Evolutionary conservation across 495 filamentous ascomycete genomes (phyloP).

Genomic region (Aspergillus hancockii): DNA sequence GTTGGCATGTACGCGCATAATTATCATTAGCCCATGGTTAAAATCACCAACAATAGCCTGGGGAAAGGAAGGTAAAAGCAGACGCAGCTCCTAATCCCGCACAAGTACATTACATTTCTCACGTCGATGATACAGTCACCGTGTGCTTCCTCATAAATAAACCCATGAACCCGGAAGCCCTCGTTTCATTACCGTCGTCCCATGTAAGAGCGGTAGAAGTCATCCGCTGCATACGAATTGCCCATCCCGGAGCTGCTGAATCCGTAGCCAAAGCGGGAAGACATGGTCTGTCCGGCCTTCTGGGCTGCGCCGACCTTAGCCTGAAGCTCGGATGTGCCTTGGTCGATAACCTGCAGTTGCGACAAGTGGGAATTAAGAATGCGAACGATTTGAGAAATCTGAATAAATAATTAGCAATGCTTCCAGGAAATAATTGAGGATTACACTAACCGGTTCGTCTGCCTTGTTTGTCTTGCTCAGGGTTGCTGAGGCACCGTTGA

Average conservation of each 20-base stretch:
- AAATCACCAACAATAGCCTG: slow-evolving; percentile 8
- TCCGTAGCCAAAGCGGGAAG: slow-evolving; percentile 61
- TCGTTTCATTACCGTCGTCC: slow-evolving; percentile 51
- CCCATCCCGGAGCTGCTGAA: slow-evolving; percentile 57
- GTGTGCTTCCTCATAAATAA: slow-evolving; percentile 1
- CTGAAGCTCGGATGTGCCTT: slow-evolving; percentile 75
- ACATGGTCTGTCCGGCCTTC: slow-evolving; percentile 68
- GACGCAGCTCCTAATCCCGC: slow-evolving; percentile 5
- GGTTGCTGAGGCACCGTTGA: slow-evolving; percentile 80
- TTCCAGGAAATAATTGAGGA: neutral
- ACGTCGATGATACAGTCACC: neutral
- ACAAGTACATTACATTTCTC: slow-evolving; percentile 11
- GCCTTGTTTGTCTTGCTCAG: slow-evolving; percentile 85
- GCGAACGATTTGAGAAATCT: slow-evolving; percentile 91
- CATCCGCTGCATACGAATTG: slow-evolving; percentile 67
- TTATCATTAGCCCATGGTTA: slow-evolving; percentile 15
- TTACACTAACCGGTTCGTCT: slow-evolving; percentile 82
- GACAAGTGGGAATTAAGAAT: slow-evolving; percentile 90
- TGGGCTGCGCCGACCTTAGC: slow-evolving; percentile 77
- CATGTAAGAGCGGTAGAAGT: slow-evolving; percentile 80
- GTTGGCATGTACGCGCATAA: slow-evolving; percentile 2
- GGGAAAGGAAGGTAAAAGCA: slow-evolving; percentile 4
- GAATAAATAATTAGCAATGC: slow-evolving; percentile 14
- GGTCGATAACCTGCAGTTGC: slow-evolving; percentile 88
- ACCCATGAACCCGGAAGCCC: slow-evolving; percentile 7